Evolutionary conservation across 1,284 basidiomycete species (phyloP).

Genomic region (Marasmius oreades): DNA sequence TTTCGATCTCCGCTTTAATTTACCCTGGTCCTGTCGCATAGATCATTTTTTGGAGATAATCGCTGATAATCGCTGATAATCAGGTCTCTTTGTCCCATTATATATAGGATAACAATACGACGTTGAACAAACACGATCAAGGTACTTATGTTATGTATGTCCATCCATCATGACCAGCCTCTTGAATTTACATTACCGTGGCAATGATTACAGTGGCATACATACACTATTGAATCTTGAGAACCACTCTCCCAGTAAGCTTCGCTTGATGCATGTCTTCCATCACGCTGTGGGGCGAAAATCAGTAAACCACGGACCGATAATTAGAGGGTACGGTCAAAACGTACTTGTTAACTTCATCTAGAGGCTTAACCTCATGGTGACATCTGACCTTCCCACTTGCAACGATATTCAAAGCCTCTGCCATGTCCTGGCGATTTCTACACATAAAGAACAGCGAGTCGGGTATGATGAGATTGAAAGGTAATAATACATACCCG

Average conservation of each 20-base stretch:
- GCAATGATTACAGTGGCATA: too few species aligned
- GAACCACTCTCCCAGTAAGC: slow-evolving; percentile 30
- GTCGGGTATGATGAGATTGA: background rate
- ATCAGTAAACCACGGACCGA: too few species aligned
- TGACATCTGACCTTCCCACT: slow-evolving; percentile 61
- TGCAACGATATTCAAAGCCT: slow-evolving; percentile 63
- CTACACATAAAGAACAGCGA: slow-evolving; percentile 26
- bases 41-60: too few species aligned
- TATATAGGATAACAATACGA: too few species aligned
- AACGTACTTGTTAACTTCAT: slow-evolving; percentile 44
- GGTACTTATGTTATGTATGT: too few species aligned
- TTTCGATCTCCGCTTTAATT: too few species aligned
- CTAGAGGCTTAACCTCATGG: slow-evolving; percentile 42
- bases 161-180: too few species aligned
- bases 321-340: background rate
- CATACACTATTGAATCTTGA: slow-evolving; percentile 12
- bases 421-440: slow-evolving; percentile 58
- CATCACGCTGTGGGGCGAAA: slow-evolving; percentile 27
- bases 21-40: too few species aligned
- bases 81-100: too few species aligned
- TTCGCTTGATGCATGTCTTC: slow-evolving; percentile 29
- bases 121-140: too few species aligned
- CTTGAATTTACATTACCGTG: too few species aligned
- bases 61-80: too few species aligned
- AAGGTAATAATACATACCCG: slow-evolving; percentile 35